A percentile compares a stretch with the other conserved stretches of the same genome.
Conservation (phyloP, 2,329 filamentous ascomycete genomes). For the Cordyceps cateniannulata region DNA sequence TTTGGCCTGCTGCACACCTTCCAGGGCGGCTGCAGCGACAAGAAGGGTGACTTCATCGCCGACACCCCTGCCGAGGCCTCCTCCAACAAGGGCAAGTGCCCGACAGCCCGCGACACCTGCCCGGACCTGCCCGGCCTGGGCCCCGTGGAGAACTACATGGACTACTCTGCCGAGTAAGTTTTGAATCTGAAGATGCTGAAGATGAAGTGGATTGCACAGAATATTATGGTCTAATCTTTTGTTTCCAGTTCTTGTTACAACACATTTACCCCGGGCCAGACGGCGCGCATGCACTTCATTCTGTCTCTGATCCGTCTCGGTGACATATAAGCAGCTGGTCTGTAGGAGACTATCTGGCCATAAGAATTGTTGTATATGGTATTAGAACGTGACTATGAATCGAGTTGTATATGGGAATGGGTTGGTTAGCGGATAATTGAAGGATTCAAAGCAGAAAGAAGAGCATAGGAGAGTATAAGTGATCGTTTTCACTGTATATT, state of each 20-base stretch:
- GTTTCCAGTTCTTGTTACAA: conserved; percentile 32
- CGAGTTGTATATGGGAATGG: too few species aligned
- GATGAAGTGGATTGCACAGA: too few species aligned
- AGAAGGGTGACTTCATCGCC: conserved; percentile 22
- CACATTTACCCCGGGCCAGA: conserved; percentile 36
- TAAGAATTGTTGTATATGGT: too few species aligned
- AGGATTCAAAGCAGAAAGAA: too few species aligned
- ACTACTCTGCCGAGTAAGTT: conserved; percentile 22
- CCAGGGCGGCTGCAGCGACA: conserved; percentile 22
- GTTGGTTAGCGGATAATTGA: too few species aligned
- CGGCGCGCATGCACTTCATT: not conserved
- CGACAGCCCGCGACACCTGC: conserved; percentile 17
- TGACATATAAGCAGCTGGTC: too few species aligned
- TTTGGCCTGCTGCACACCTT: conserved; percentile 32
- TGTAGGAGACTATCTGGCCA: too few species aligned
- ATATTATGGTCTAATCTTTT: too few species aligned
- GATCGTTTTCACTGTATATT: too few species aligned
- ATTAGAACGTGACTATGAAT: too few species aligned
- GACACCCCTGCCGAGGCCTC: conserved; percentile 18
- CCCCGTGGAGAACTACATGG: conserved; percentile 22
- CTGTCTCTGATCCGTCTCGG: not conserved
- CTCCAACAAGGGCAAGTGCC: conserved; percentile 10
- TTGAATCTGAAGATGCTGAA: not conserved
- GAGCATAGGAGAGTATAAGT: too few species aligned
- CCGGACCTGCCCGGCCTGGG: conserved; percentile 18